Evolutionary conservation across 2,329 filamentous ascomycete species (phyloP), one percentile per base, ranked within the genome.

Genomic region (Trichoderma sp.): DNA sequence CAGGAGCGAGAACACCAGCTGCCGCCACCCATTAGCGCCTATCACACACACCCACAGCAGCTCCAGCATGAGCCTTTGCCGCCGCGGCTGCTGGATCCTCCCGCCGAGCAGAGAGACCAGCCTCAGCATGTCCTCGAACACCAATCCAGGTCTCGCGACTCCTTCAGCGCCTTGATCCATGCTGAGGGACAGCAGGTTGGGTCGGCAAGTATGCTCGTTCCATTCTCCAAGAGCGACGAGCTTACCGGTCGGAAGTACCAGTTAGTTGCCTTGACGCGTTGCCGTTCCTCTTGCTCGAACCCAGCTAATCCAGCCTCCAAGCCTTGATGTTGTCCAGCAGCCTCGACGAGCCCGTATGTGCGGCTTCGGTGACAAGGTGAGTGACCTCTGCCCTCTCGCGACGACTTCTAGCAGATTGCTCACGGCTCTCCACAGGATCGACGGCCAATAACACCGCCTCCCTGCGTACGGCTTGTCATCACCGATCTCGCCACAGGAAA

Each of bases 321-420:
- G 89, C 70, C 85, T 97, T 60, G 84, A 90, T 72, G 92, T 97
- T 69, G 89, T 92, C 72, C 95, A 99, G 81, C 93, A 98, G 79
- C 95, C 95, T 60, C 86, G 92, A 74, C 89, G 95, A 74, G 95
- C 95, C 72, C 92, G 95, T 70, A 98, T 98, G 95, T 99, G 95
- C 82, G 95, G 95, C 8, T 99, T 98, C 81, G 95, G 95, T 70
- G 95, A 99, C 83, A 99, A 98, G 86, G 92, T 95, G 81, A 67
- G 92, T 95, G 81, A 67, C 73, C 67, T 68, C 22, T 58, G 34
- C 56, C n/a, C 32, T 19, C 29, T 52, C 12, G 17, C 50, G 56
- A n/a, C 10, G 22, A 52, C n/a, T 19, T 50, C 27, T n/a, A 27
- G 15, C 37, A 50, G 29, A 59, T 45, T 19, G 22, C 64, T 69